Base-by-base conservation (phyloP, 768 basidiomycete species). In the Auricularia cornea region DNA sequence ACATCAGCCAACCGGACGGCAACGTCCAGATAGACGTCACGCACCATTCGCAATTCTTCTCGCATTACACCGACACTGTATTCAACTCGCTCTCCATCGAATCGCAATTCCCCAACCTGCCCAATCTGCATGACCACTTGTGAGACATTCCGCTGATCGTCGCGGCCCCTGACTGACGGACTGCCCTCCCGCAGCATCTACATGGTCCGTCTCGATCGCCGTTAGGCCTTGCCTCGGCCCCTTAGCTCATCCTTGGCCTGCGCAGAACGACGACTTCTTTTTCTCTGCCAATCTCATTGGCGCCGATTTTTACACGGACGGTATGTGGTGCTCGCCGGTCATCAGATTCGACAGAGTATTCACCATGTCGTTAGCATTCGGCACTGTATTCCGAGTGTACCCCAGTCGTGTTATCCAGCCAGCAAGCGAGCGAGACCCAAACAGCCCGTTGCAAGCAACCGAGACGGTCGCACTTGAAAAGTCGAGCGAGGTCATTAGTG, bases 381-480 rank as follows among this genome's bases (percentile, higher is more conserved):
- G 71, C 3, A 67, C 67, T 8, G 67, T 72, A 11, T 71, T 71
- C 60, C 66, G 70, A 20, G 44, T 72, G 35, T 64, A 70, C 32
- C 64, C 67, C 2, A 65, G 64, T 33, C 60, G 68, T 3, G 65
- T 67, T 56, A 63, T 72, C 1, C 16, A 48, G n/a, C 51, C 61
- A 18, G 51, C 40, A 23, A 62, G 41, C 54, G 16, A n/a, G 18
- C 60, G 16, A 60, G 59, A 57, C 63, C 26, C 18, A n/a, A 28
- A 32, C 14, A 32, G 14, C 33, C 62, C 16, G 44, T 30, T 40
- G 26, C 28, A 31, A 18, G 51, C 35, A 60, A 66, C 66, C 2
- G 72, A 72, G 38, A 69, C 70, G 68, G 60, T 62, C 23, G 66
- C 67, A 1, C 61, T 72, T 0, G 65, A 66, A 6, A 67, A 64